Evolutionary conservation across 1,139 yeast species (phyloP).

Genomic region (Diutina mesorugosa): DNA sequence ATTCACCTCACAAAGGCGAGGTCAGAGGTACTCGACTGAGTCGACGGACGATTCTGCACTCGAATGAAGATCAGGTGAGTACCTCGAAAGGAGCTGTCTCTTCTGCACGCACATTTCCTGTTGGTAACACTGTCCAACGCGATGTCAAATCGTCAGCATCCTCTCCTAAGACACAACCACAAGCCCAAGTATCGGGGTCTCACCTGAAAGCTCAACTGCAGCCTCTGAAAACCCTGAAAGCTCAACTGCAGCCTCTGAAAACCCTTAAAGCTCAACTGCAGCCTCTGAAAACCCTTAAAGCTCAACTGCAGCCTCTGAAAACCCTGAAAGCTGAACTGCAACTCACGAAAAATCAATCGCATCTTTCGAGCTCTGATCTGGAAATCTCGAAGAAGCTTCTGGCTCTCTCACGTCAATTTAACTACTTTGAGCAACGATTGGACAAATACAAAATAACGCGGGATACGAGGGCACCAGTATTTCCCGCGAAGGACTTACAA

Average conservation of each 20-base stretch:
- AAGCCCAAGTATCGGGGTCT: neutral
- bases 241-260: neutral
- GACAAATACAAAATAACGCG: neutral
- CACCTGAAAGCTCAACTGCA: neutral
- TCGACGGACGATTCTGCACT: neutral
- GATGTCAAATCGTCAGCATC: neutral
- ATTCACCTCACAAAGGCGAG: neutral
- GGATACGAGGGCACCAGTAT: neutral
- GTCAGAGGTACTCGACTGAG: neutral
- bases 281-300: neutral
- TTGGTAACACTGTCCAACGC: neutral
- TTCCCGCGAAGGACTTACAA: neutral
- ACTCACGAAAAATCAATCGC: neutral
- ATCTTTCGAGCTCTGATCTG: neutral
- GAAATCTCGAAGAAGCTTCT: neutral
- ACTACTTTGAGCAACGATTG: neutral
- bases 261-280: neutral
- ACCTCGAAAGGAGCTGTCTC: neutral
- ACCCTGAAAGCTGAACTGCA: neutral
- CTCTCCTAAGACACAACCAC: neutral
- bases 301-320: neutral
- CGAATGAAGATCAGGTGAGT: neutral
- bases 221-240: neutral
- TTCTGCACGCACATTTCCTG: neutral
- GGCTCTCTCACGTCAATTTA: neutral